These are phyloP conservation scores for Diaporthe vexans DNA, from an alignment of 2,329 filamentous ascomycete genomes.

Conservation along the genomic window DNA sequence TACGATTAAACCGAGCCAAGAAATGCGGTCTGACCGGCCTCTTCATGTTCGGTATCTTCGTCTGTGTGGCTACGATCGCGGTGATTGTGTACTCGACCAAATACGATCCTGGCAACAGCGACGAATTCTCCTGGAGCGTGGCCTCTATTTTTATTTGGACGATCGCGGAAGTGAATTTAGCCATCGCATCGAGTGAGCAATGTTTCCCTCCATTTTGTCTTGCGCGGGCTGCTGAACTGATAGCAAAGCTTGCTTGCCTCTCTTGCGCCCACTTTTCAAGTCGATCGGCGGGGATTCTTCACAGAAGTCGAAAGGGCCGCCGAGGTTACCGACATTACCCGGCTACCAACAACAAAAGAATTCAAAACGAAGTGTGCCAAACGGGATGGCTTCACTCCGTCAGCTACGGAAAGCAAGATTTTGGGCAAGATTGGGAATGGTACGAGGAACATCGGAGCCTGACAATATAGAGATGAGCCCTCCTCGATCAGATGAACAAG, in stretches of 20 bases:
- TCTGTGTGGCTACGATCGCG: conserved; percentile 8
- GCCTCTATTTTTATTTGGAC: conserved; percentile 21
- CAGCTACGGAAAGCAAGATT: background rate
- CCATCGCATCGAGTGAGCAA: conserved; percentile 21
- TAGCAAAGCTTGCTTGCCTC: conserved; percentile 7
- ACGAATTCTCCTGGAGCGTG: background rate
- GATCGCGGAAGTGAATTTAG: conserved; percentile 2
- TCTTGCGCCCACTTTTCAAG: conserved; percentile 21
- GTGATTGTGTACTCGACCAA: conserved; percentile 14
- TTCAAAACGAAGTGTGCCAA: background rate
- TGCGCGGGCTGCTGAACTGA: background rate
- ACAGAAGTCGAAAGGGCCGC: conserved; percentile 14
- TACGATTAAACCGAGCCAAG: background rate
- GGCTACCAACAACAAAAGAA: background rate
- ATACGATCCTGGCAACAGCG: background rate
- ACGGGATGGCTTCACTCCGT: background rate
- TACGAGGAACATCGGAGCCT: background rate
- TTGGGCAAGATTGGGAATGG: background rate
- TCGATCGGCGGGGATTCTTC: background rate
- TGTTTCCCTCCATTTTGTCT: no score
- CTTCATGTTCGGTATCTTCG: conserved; percentile 10
- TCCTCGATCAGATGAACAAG: background rate
- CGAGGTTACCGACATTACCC: background rate
- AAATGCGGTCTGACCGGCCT: conserved; percentile 6
- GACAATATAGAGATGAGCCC: background rate